Evolutionary conservation across 768 basidiomycete species (phyloP).

Genomic region (Leccinum barrowsii): DNA sequence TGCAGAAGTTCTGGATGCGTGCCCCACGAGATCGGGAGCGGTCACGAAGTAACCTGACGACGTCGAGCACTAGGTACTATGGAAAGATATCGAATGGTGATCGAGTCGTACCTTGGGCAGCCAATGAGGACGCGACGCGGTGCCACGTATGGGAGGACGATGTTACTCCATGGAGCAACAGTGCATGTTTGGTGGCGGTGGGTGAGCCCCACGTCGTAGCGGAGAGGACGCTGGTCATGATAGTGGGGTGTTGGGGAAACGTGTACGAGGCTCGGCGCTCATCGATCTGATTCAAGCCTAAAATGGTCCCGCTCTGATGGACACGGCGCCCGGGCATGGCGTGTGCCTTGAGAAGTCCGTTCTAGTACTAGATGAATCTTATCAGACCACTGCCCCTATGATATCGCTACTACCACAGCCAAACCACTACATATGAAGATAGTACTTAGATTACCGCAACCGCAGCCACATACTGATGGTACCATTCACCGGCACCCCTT

Average conservation of each 20-base stretch:
- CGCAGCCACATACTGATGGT: no score
- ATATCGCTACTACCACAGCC: not conserved
- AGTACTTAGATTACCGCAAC: no score
- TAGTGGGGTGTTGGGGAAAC: not conserved
- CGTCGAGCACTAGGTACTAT: not conserved
- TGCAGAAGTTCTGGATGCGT: conserved; percentile 7
- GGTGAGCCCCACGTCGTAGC: conserved; percentile 23
- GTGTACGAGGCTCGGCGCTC: not conserved
- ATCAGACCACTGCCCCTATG: not conserved
- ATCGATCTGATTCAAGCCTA: not conserved
- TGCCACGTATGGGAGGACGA: conserved; percentile 21
- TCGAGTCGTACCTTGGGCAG: conserved; percentile 11
- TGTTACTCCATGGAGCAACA: conserved; percentile 25
- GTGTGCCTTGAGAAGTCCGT: no score
- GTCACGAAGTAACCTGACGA: conserved; percentile 20
- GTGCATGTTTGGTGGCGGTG: conserved; percentile 19
- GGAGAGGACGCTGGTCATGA: conserved; percentile 19
- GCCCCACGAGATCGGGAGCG: conserved; percentile 22
- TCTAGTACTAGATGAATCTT: no score
- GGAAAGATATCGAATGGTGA: not conserved
- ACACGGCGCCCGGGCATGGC: no score
- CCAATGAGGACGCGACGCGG: conserved; percentile 15
- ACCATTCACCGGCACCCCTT: no score
- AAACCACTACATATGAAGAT: not conserved
- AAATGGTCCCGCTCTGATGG: no score